A percentile compares a stretch with the other conserved stretches of the same genome.
Conservation (phyloP, 306 rosid species). For the Cucurbita maxima region DNA sequence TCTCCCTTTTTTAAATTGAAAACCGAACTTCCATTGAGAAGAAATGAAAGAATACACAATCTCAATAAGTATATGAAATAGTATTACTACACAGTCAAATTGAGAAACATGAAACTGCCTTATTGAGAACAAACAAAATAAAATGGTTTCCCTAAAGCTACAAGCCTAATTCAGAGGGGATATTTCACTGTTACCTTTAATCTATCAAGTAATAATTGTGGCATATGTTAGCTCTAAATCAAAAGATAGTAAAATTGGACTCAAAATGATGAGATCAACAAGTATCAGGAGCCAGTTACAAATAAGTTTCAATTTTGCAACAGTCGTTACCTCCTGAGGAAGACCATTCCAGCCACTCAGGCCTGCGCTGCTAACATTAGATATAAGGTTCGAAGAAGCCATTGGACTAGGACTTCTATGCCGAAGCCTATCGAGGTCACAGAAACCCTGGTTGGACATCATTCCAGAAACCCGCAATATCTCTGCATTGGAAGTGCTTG, state of each 20-base stretch:
- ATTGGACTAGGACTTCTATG: constrained; percentile 99
- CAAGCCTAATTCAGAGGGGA: not conserved
- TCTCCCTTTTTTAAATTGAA: not conserved
- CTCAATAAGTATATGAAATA: not conserved
- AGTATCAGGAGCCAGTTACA: not conserved
- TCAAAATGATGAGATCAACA: not conserved
- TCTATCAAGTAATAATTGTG: not conserved
- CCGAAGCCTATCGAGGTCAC: constrained; percentile 90
- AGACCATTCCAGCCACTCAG: constrained; percentile 81
- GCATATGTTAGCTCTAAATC: not conserved
- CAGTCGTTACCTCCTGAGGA: constrained; percentile 63
- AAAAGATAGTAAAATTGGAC: not conserved
- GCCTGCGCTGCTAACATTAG: constrained; percentile 70
- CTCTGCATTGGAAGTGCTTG: constrained; percentile 39
- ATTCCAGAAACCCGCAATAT: constrained; percentile 84
- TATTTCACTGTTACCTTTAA: not conserved
- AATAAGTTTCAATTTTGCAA: not conserved
- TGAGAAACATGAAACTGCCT: not conserved
- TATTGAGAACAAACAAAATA: not conserved
- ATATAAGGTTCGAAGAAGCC: constrained; percentile 81
- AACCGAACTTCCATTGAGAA: not conserved
- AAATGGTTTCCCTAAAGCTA: not conserved
- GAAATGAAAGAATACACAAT: not conserved
- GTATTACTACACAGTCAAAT: not conserved
- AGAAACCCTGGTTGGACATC: constrained; percentile 95